Conservation (phyloP, 179 eudicot genomes). For the Beta corolliflora region DNA sequence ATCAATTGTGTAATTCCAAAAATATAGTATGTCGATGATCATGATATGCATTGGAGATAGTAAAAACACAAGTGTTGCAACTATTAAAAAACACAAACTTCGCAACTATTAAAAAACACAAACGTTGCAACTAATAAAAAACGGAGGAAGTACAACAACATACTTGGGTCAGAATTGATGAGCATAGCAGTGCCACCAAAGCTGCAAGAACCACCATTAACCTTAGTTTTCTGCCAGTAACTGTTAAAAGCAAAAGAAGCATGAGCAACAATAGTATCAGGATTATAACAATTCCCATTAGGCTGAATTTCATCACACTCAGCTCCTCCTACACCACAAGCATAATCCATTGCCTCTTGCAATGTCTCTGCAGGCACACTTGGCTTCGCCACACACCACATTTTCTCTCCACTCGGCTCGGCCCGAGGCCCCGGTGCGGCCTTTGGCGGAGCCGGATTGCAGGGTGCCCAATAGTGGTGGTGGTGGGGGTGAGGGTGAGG, state of each 20-base stretch:
- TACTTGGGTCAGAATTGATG: slow-evolving; percentile 90
- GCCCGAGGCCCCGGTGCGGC: slow-evolving; percentile 15
- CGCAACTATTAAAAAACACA: neutral
- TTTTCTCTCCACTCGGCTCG: slow-evolving; percentile 27
- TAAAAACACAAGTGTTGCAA: neutral
- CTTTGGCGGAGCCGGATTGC: slow-evolving; percentile 44
- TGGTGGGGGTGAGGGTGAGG: slow-evolving; percentile 33
- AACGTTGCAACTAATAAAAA: neutral
- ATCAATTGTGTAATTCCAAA: too few relatives aligned
- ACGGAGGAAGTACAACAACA: slow-evolving; percentile 5
- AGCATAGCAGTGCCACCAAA: slow-evolving; percentile 96
- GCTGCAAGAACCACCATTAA: slow-evolving; percentile 72
- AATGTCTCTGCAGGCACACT: slow-evolving; percentile 86
- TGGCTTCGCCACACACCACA: slow-evolving; percentile 98
- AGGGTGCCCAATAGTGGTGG: slow-evolving; percentile 60
- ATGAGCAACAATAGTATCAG: slow-evolving; percentile 74
- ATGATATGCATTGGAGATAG: too few relatives aligned
- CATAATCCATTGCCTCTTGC: slow-evolving; percentile 82
- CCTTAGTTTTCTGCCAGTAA: slow-evolving; percentile 85
- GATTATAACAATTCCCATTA: slow-evolving; percentile 63
- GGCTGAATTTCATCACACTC: slow-evolving; percentile 76
- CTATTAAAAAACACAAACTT: neutral
- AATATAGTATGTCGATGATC: too few relatives aligned
- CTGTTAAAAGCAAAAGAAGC: slow-evolving; percentile 94
- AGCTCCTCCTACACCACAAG: slow-evolving; percentile 85